Conservation (phyloP, 148 eudicot genomes). For the Simmondsia chinensis region DNA sequence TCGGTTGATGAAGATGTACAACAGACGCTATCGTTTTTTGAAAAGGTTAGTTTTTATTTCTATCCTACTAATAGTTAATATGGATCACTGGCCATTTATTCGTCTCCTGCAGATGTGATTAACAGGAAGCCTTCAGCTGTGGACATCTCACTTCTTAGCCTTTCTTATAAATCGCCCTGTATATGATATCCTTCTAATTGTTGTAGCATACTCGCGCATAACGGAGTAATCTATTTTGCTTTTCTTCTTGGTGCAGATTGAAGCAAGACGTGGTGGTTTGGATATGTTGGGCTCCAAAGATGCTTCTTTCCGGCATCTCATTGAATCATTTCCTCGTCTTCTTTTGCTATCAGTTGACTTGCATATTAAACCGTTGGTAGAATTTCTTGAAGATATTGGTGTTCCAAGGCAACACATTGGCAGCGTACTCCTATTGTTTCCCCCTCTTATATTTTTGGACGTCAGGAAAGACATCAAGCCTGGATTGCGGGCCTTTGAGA, state of each 20-base stretch:
- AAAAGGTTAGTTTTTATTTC: conserved; percentile 43
- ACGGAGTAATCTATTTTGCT: no score
- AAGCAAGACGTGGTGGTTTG: conserved; percentile 92
- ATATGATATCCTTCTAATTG: neutral
- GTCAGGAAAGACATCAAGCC: conserved; percentile 38
- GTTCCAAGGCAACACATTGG: conserved; percentile 40
- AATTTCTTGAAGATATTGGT: conserved; percentile 51
- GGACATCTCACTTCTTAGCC: no score
- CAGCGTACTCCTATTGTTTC: conserved; percentile 52
- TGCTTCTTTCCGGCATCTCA: conserved; percentile 51
- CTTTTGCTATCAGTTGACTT: conserved; percentile 56
- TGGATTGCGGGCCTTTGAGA: conserved; percentile 33
- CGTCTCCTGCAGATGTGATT: no score
- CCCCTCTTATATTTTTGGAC: conserved; percentile 56
- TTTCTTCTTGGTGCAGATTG: conserved; percentile 34
- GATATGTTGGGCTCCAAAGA: conserved; percentile 46
- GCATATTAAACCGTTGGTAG: conserved; percentile 30
- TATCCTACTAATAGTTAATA: neutral
- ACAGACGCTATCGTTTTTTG: conserved; percentile 69
- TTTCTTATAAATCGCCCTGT: no score
- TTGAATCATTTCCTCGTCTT: conserved; percentile 86
- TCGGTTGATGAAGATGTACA: conserved; percentile 73
- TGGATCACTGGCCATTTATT: neutral
- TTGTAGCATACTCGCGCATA: no score
- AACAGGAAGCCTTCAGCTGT: no score